Evolutionary conservation across 768 basidiomycete species (phyloP), one percentile per base, ranked within the genome.

Genomic region (Leucosporidium creatinivorum): DNA sequence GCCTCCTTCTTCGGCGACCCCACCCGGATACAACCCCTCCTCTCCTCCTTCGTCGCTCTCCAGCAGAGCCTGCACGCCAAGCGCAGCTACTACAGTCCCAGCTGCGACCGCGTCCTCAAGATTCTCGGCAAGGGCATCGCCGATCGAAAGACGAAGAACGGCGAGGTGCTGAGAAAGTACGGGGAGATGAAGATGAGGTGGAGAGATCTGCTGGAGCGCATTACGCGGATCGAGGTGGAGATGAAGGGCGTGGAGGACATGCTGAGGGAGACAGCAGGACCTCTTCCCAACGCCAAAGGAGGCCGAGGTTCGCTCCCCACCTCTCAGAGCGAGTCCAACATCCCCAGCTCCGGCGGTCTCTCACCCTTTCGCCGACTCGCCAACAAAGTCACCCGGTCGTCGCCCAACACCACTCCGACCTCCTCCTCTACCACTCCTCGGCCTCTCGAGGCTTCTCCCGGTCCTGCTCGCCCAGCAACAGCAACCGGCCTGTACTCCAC

Each of bases 131-230:
- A 91, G 78, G 93, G 93, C 30, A 89, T 97, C 33, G 85, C 85
- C 65, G 93, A 96, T 70, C 85, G 93, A 63, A 87, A 92, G 8
- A 97, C 93, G 26, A 93, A 92, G 84, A 98, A 97, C 70, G 94
- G 94, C 1, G 94, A 97, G 80, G 91, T 91, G 44, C 79, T 98
- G 58, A 84, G 93, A 68, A 82, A 91, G 73, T 90, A 91, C 76
- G 88, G 89, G 3, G 93, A 96, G 75, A 91, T 91, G 69, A 88
- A 87, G 25, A 85, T 88, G 72, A 83, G 91, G 58, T 96, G 92
- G 92, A 83, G 84, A 68, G 86, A 83, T 71, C 80, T 96, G 44
- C 84, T 84, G 69, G 89, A 91, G 63, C 85, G 89, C 60, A 91
- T 96, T 73, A 75, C 83, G 26, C 82, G 89, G 65, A 89, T 90